Evolutionary conservation across 2,329 filamentous ascomycete genomes (phyloP).

Genomic region (Aaosphaeria arxii): DNA sequence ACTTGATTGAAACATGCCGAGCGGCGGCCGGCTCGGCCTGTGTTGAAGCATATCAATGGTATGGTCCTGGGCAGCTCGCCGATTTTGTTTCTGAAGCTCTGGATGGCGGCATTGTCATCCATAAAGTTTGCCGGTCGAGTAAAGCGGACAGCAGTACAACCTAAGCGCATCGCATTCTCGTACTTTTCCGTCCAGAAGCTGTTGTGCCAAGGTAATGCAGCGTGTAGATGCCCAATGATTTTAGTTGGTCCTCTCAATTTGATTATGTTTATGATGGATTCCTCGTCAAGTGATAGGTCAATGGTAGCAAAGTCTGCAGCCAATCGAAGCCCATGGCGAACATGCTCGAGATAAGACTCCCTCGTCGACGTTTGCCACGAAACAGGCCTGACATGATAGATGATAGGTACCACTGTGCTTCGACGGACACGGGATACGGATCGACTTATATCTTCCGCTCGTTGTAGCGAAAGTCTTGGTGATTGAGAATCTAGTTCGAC

Average conservation of each 20-base stretch:
- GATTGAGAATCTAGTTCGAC: conserved; percentile 12
- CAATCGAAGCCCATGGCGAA: conserved; percentile 60
- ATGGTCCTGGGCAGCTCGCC: conserved; percentile 44
- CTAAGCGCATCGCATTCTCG: conserved; percentile 54
- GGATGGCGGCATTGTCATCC: conserved; percentile 63
- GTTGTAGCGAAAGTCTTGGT: conserved; percentile 11
- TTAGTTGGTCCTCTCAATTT: conserved; percentile 55
- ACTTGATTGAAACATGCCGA: conserved; percentile 67
- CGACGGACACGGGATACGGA: conserved; percentile 60
- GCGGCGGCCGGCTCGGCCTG: conserved; percentile 59
- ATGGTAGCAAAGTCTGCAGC: conserved; percentile 60
- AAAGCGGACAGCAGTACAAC: conserved; percentile 62
- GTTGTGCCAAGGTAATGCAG: conserved; percentile 55
- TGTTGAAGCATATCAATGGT: conserved; percentile 64
- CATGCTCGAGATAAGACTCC: conserved; percentile 53
- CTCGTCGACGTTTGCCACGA: conserved; percentile 23
- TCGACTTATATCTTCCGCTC: conserved; percentile 51
- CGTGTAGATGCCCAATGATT: conserved; percentile 57
- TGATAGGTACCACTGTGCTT: conserved; percentile 54
- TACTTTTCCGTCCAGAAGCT: conserved; percentile 57
- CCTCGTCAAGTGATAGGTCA: conserved; percentile 57
- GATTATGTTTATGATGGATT: conserved; percentile 51
- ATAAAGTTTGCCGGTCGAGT: conserved; percentile 55
- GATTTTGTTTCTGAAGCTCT: conserved; percentile 53
- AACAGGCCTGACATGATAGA: conserved; percentile 37